Conservation (phyloP, 192 early-diverging fungal species). For the Phlyctochytrium arcticum region DNA sequence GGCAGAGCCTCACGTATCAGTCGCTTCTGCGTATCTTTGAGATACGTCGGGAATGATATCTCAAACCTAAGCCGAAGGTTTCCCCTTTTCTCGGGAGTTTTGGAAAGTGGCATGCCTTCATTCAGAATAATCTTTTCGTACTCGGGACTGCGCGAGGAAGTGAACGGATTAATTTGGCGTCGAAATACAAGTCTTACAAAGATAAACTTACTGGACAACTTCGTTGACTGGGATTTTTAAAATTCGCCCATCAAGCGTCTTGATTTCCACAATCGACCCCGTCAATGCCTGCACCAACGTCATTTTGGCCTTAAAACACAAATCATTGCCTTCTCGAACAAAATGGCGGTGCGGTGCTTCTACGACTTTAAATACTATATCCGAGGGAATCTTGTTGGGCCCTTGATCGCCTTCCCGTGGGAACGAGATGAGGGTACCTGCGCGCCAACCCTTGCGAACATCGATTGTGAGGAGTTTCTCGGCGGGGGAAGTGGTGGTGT, state of each 20-base stretch:
- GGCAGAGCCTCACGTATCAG: slow-evolving; percentile 33
- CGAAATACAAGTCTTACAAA: not conserved
- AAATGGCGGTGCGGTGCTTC: slow-evolving; percentile 42
- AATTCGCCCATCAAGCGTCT: slow-evolving; percentile 47
- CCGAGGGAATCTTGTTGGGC: slow-evolving; percentile 50
- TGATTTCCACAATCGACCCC: slow-evolving; percentile 40
- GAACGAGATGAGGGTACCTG: slow-evolving; percentile 51
- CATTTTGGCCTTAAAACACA: slow-evolving; percentile 32
- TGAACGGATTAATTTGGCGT: not conserved
- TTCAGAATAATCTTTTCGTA: slow-evolving; percentile 40
- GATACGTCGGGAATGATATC: slow-evolving; percentile 42
- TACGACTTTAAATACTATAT: slow-evolving; percentile 48
- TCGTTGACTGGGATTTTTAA: slow-evolving; percentile 54
- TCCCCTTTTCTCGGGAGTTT: slow-evolving; percentile 31
- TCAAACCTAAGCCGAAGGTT: slow-evolving; percentile 43
- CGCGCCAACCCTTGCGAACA: slow-evolving; percentile 42
- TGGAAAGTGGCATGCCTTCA: slow-evolving; percentile 53
- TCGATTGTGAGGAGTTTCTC: slow-evolving; percentile 51
- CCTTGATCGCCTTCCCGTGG: slow-evolving; percentile 51
- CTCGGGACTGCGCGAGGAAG: slow-evolving; percentile 28
- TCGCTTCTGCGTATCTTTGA: slow-evolving; percentile 45
- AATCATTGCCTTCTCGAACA: slow-evolving; percentile 44
- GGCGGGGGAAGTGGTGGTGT: slow-evolving; percentile 39
- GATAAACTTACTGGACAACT: slow-evolving; percentile 40
- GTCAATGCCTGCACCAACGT: slow-evolving; percentile 46